Percentiles rank a stretch among this genome's conserved stretches.
Evolutionary conservation across 257 asterid species (phyloP).

Genomic region (Fraxinus americana): DNA sequence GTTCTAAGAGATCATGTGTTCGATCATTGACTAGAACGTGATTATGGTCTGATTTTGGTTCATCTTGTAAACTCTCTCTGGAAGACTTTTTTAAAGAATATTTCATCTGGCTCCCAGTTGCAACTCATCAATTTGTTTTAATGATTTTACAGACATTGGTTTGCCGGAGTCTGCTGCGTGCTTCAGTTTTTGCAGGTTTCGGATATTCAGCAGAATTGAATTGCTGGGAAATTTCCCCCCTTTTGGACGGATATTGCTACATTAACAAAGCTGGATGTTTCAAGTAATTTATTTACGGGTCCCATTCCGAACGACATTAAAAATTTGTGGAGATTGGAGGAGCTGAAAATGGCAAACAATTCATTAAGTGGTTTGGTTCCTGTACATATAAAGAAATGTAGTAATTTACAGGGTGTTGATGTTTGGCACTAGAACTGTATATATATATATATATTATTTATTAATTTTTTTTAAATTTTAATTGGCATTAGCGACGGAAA

Average conservation of each 20-base stretch:
- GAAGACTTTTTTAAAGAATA: too few relatives aligned
- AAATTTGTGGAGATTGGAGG: slow-evolving; percentile 35
- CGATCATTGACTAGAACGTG: too few relatives aligned
- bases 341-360: slow-evolving; percentile 39
- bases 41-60: too few relatives aligned
- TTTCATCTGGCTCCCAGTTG: too few relatives aligned
- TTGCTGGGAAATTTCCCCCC: slow-evolving; percentile 45
- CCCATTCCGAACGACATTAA: slow-evolving; percentile 35
- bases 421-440: too few relatives aligned
- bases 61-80: too few relatives aligned
- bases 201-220: slow-evolving; percentile 48
- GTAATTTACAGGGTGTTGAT: slow-evolving; percentile 37
- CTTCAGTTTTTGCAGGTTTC: slow-evolving; percentile 49
- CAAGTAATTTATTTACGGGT: slow-evolving; percentile 36
- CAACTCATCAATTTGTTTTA: too few relatives aligned
- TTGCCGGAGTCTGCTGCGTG: slow-evolving; percentile 25
- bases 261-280: slow-evolving; percentile 40
- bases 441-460: too few relatives aligned
- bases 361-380: slow-evolving; percentile 41
- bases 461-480: too few relatives aligned
- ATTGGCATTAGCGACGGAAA: too few relatives aligned
- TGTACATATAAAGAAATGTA: slow-evolving; percentile 30
- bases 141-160: slow-evolving; percentile 51
- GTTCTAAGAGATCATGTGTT: too few relatives aligned
- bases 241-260: slow-evolving; percentile 39